Conservation (phyloP, 768 basidiomycete species). For the Trametes coccinea region DNA sequence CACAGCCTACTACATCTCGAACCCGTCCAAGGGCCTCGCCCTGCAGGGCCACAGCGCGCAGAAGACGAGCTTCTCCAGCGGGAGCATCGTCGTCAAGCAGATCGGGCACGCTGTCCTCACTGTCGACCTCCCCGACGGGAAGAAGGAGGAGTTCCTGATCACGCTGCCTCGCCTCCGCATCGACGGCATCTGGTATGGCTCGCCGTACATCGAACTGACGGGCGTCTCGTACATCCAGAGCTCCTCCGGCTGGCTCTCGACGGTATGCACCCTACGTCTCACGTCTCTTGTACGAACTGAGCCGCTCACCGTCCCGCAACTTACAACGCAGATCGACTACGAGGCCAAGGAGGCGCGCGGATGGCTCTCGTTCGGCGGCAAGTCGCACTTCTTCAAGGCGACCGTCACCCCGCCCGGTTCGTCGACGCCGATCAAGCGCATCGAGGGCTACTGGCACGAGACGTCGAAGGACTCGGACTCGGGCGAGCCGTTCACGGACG, state of each 20-base stretch:
- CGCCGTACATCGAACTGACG: conserved; percentile 88
- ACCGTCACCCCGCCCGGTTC: conserved; percentile 52
- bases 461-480: conserved; percentile 54
- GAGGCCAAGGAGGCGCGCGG: conserved; percentile 97
- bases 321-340: conserved; percentile 66
- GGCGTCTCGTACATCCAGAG: conserved; percentile 79
- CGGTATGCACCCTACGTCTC: conserved; percentile 36
- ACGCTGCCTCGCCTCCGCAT: conserved; percentile 91
- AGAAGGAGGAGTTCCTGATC: conserved; percentile 76
- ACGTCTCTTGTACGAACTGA: neutral
- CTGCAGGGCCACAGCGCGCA: conserved; percentile 91
- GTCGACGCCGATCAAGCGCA: conserved; percentile 45
- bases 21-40: conserved; percentile 70
- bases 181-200: conserved; percentile 89
- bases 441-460: conserved; percentile 84
- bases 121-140: conserved; percentile 57
- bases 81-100: conserved; percentile 86
- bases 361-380: conserved; percentile 58
- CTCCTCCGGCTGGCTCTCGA: conserved; percentile 59
- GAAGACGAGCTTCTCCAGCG: conserved; percentile 89
- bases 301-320: neutral
- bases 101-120: conserved; percentile 90
- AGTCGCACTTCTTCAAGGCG: conserved; percentile 92
- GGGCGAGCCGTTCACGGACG: conserved; percentile 72
- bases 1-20: conserved; percentile 86